Conservation (phyloP, 192 early-diverging fungal species). For the Coemansia sp. region DNA sequence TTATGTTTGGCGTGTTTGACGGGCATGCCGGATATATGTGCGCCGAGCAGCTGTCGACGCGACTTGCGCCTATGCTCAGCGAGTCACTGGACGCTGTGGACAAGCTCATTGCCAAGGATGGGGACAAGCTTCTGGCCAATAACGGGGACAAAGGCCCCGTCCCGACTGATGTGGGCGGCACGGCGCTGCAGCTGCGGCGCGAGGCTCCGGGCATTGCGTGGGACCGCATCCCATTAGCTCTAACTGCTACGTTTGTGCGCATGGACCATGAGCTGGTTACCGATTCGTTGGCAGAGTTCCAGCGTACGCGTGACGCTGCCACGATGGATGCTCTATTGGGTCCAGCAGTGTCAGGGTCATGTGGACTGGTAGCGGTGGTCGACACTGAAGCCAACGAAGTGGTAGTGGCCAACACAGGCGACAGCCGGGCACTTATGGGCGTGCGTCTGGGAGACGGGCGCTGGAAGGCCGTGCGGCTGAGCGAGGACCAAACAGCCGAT, state of each 20-base stretch:
- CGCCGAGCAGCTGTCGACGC: conserved; percentile 33
- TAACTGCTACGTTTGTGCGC: conserved; percentile 29
- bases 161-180: conserved; percentile 8
- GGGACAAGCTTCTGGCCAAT: background rate
- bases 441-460: conserved; percentile 38
- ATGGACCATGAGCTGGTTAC: conserved; percentile 30
- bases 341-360: conserved; percentile 39
- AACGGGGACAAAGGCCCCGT: background rate
- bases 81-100: conserved; percentile 15
- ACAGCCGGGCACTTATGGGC: conserved; percentile 49
- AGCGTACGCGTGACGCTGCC: conserved; percentile 13
- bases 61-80: conserved; percentile 46
- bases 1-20: conserved; percentile 45
- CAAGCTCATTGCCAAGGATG: conserved; percentile 7
- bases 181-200: conserved; percentile 22
- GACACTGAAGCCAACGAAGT: conserved; percentile 32
- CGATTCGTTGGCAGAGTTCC: conserved; percentile 29
- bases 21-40: conserved; percentile 43
- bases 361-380: conserved; percentile 42
- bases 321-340: conserved; percentile 36
- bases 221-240: conserved; percentile 32
- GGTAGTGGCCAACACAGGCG: conserved; percentile 42
- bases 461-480: conserved; percentile 61
- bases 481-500: conserved; percentile 61
- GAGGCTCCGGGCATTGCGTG: conserved; percentile 27